These are phyloP conservation scores for Cyclocybe cylindracea DNA, from an alignment of 768 basidiomycete species.

Conservation along the genomic window DNA sequence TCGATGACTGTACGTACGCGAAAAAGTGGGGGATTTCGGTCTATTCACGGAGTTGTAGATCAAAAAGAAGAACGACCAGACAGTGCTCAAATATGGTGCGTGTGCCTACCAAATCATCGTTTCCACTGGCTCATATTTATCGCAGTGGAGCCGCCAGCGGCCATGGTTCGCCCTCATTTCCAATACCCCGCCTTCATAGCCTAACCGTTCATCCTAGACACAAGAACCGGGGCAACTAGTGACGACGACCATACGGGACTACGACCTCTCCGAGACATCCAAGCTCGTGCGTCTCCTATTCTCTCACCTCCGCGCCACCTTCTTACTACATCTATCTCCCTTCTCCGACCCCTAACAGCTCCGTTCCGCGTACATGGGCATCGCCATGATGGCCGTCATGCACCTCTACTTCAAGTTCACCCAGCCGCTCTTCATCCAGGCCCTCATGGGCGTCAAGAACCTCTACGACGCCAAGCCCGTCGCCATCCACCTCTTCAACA, in stretches of 20 bases:
- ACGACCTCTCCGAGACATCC: constrained; percentile 86
- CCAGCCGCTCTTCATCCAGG: constrained; percentile 94
- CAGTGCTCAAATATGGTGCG: constrained; percentile 92
- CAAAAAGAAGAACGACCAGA: constrained; percentile 93
- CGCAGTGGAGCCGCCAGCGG: constrained; percentile 72
- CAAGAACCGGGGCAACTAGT: constrained; percentile 71
- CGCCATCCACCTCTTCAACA: constrained; percentile 79
- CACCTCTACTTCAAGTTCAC: constrained; percentile 95
- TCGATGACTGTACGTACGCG: constrained; percentile 61
- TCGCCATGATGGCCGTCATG: constrained; percentile 90
- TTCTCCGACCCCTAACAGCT: constrained; percentile 38
- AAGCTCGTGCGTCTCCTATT: constrained; percentile 55
- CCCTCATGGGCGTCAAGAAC: constrained; percentile 92
- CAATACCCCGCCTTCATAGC: not conserved
- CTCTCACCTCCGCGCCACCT: not conserved
- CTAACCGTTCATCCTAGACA: constrained; percentile 34
- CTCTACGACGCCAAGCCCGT: constrained; percentile 86
- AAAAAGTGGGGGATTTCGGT: no score
- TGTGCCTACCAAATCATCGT: constrained; percentile 13
- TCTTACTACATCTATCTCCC: not conserved
- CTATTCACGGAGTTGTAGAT: constrained; percentile 47
- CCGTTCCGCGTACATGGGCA: constrained; percentile 66
- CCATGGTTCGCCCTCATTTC: constrained; percentile 64
- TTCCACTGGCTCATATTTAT: constrained; percentile 4
- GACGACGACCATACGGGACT: constrained; percentile 92